A percentile compares a stretch with the other conserved stretches of the same genome.
Evolutionary conservation across 2,329 filamentous ascomycete genomes (phyloP).

Genomic region (Clarireedia sp.): DNA sequence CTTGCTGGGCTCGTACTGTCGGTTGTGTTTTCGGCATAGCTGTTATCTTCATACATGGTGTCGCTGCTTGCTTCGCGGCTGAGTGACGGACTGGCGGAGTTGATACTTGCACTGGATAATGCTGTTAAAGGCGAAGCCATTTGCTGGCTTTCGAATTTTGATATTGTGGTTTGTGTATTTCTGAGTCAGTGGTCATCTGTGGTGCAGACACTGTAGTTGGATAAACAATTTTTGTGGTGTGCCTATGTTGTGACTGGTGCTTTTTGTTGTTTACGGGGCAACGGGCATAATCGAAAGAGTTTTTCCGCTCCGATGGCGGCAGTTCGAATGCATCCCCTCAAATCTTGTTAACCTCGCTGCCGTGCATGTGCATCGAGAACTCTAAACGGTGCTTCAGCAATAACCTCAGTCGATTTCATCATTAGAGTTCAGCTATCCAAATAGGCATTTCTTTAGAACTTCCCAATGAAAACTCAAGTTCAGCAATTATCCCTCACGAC

Average conservation of each 20-base stretch:
- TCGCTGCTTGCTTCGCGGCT: conserved; percentile 12
- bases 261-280: conserved; percentile 8
- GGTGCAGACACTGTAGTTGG: conserved; percentile 2
- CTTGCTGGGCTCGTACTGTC: conserved; percentile 24
- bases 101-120: conserved; percentile 1
- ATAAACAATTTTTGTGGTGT: conserved; percentile 7
- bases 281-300: background rate
- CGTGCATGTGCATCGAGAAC: no score
- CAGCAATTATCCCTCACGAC: no score
- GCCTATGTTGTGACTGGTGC: background rate
- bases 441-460: background rate
- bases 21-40: conserved; percentile 18
- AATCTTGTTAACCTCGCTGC: no score
- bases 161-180: conserved; percentile 1
- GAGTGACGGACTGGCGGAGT: conserved; percentile 13
- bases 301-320: background rate
- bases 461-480: background rate
- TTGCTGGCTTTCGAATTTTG: background rate
- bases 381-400: background rate
- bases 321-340: no score
- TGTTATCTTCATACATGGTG: conserved; percentile 21
- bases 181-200: conserved; percentile 5
- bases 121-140: conserved; percentile 13
- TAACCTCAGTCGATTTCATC: background rate
- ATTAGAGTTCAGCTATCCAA: background rate